Base-by-base conservation (phyloP, 441 rosid genomes). In the Gossypium schwendimanii region DNA sequence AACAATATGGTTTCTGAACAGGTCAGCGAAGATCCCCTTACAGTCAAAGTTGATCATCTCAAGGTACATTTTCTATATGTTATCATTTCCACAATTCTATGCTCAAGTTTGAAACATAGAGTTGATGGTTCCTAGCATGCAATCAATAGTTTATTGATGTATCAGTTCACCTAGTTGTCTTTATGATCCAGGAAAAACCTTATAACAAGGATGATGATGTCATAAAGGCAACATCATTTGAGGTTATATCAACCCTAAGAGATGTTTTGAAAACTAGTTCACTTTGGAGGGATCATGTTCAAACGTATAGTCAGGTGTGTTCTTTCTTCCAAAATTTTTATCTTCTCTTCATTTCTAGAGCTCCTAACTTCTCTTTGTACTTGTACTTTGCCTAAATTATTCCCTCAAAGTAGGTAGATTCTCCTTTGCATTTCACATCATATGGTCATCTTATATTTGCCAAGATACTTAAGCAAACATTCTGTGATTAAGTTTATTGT, bases 271-370 rank as follows among this genome's bases (percentile, higher is more conserved):
- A 89, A 83, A 87, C 89, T 72, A 96, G 97, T 83, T 86, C 95
- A 44, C 89, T 91, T 33, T 96, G 99, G 98, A 88, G 99, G 80
- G 97, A 93, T 86, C 98, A 93, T 71, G 97, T 91, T 73, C 97
- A 91, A 72, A 90, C 97, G 60, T 96, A 93, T 75, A 88, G 87
- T 71, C 97, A 93, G 95, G 98, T 87, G 49, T 73, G 75, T 62
- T 70, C 69, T 80, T 44, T 71, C 47, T 57, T 52, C 14, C 17
- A 18, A 18, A 11, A 3, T 9, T 17, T 45, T 14, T 64, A 57
- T 70, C 17, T 63, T 3, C 2, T 41, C 60, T 73, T 69, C 10
- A 6, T 36, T 54, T 36, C 58, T 65, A 26, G 18, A 26, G 49
- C 21, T 52, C 31, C 41, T 52, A 64, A 41, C 50, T 64, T 64